Evolutionary conservation across 257 asterid species (phyloP).

Genomic region (Handroanthus guayacan): DNA sequence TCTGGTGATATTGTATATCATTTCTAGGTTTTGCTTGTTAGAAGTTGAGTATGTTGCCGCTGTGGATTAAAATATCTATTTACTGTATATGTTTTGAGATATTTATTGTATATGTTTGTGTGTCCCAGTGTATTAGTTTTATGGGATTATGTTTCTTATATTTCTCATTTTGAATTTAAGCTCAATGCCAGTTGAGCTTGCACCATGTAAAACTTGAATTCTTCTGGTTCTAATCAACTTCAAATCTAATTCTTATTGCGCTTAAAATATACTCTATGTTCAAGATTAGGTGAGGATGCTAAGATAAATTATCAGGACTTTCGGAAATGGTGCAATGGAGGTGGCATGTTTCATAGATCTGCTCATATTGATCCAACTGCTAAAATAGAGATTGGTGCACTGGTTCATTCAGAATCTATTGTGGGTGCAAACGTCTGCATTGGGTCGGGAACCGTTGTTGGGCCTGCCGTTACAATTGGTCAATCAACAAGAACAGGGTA

Average conservation of each 20-base stretch:
- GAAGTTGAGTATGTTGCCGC: not conserved
- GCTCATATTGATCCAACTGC: conserved; percentile 81
- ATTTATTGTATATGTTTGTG: not conserved
- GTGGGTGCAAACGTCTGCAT: conserved; percentile 69
- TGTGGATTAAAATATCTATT: not conserved
- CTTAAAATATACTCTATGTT: conserved; percentile 33
- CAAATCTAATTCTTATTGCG: not conserved
- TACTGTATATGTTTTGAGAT: not conserved
- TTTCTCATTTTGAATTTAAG: not conserved
- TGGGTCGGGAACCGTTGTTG: conserved; percentile 81
- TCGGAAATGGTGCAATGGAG: conserved; percentile 75
- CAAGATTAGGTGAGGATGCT: conserved; percentile 54
- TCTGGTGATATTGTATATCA: not conserved
- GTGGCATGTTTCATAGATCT: conserved; percentile 76
- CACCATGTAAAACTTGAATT: not conserved
- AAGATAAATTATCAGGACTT: conserved; percentile 51
- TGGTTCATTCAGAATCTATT: conserved; percentile 70
- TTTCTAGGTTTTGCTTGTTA: conserved; percentile 11
- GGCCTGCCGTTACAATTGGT: conserved; percentile 75
- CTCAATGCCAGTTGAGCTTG: not conserved
- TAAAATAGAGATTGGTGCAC: conserved; percentile 67
- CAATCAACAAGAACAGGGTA: conserved; percentile 90
- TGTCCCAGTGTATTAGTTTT: not conserved
- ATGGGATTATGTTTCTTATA: not conserved
- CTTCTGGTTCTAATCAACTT: not conserved